These are phyloP conservation scores for Pichia sporocuriosa DNA, from an alignment of 805 yeast genomes.

Conservation along the genomic window DNA sequence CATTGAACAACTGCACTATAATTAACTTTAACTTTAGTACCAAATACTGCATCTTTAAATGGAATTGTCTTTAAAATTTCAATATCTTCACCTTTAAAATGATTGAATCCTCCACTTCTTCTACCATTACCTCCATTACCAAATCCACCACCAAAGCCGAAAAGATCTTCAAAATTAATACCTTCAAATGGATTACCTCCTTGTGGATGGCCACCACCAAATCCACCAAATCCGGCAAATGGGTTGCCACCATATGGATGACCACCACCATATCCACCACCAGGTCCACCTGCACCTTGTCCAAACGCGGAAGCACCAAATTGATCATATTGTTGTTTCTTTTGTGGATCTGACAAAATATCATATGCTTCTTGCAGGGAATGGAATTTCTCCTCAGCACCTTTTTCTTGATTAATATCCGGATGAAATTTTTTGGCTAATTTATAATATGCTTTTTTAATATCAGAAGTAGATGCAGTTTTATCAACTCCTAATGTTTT, in stretches of 20 bases:
- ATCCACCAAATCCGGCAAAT: slow-evolving; percentile 37
- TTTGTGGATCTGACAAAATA: slow-evolving; percentile 74
- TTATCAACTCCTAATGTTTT: slow-evolving; percentile 70
- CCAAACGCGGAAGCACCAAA: slow-evolving; percentile 86
- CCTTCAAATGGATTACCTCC: slow-evolving; percentile 26
- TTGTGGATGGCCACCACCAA: slow-evolving; percentile 30
- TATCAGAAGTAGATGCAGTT: slow-evolving; percentile 69
- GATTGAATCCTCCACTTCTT: slow-evolving; percentile 49
- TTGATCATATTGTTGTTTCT: slow-evolving; percentile 85
- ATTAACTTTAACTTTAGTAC: slow-evolving; percentile 56
- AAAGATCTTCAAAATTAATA: slow-evolving; percentile 52
- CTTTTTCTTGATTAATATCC: slow-evolving; percentile 87
- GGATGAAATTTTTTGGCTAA: slow-evolving; percentile 94
- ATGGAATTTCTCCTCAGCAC: slow-evolving; percentile 84
- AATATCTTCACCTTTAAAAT: slow-evolving; percentile 82
- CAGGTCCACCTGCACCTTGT: slow-evolving; percentile 46
- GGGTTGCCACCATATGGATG: slow-evolving; percentile 41
- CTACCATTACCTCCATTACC: slow-evolving; percentile 30
- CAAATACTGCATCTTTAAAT: slow-evolving; percentile 85
- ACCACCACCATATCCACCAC: slow-evolving; percentile 27
- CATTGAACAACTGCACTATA: slow-evolving; percentile 76
- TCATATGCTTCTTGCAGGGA: slow-evolving; percentile 93
- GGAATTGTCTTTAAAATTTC: slow-evolving; percentile 69
- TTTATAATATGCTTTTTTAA: slow-evolving; percentile 90
- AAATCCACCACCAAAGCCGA: slow-evolving; percentile 41